Evolutionary conservation across 768 basidiomycete genomes (phyloP), one percentile per base, ranked within the genome.

Genomic region (Trametes maxima): DNA sequence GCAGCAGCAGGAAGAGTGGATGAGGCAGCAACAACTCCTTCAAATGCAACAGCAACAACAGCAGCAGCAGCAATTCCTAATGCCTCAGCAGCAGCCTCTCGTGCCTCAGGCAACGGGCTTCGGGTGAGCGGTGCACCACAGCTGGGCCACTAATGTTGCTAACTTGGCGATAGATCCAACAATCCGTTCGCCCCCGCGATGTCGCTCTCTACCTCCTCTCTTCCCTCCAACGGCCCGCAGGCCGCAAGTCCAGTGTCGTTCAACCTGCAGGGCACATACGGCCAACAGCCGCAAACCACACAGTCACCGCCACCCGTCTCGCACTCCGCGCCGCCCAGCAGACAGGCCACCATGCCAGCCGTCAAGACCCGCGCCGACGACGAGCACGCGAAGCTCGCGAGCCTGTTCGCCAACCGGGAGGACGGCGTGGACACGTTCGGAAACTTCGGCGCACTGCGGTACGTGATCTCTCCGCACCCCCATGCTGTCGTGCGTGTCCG

Each of bases 381-480:
- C 62, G 83, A 86, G 59, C 82, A 93, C 69, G 72, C 85, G 14
- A 83, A 88, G 39, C 83, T 99, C 54, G 95, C 95, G 2, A 78
- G 74, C 54, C 74, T 98, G 67, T 87, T 98, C 64, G 95, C 92
- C 6, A 92, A 91, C 69, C 81, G 89, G 52, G 95, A 97, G 58
- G 94, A 92, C 67, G 96, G 97, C 1, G 79, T 90, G 71, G 97
- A 99, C 75, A 96, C 96, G 54, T 98, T 98, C 70, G 96, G 96
- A 52, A 99, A 98, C 72, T 68, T 85, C 35, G 96, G 96, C 19
- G 63, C 79, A 53, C 72, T 96, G 63, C 84, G 95, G 80, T 86
- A 54, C 62, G 80, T 76, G 63, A 3, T 28, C 4, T 49, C 74
- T 60, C 36, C 21, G 21, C 5, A 8, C 2, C 5, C 12, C 17